Conservation (phyloP, 78 protist species). For the Creolimax fragrantissima region DNA sequence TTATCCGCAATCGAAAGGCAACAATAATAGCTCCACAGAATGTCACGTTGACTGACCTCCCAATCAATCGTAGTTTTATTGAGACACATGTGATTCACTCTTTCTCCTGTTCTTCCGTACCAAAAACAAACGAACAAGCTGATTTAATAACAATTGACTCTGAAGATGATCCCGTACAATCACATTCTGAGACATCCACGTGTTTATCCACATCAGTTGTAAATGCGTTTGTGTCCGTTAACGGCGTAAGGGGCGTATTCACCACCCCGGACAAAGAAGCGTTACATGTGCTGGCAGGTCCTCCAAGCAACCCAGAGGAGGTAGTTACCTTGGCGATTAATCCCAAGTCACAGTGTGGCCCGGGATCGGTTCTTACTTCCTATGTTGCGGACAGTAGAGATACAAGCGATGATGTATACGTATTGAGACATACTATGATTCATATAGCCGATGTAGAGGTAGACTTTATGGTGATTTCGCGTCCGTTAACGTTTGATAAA, state of each 20-base stretch:
- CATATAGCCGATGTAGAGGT: not conserved
- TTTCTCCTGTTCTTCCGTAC: too few species aligned
- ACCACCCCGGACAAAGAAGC: not conserved
- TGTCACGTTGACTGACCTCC: not conserved
- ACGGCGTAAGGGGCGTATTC: not conserved
- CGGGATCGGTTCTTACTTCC: not conserved
- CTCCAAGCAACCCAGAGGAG: not conserved
- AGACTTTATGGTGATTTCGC: not conserved
- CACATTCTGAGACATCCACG: not conserved
- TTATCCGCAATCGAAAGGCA: not conserved
- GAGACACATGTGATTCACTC: not conserved
- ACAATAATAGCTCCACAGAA: not conserved
- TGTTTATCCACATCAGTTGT: not conserved
- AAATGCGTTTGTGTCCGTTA: not conserved
- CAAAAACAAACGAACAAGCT: too few species aligned
- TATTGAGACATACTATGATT: not conserved
- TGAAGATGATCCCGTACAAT: not conserved
- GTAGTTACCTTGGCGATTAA: not conserved
- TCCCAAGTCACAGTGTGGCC: not conserved
- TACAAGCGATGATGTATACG: not conserved
- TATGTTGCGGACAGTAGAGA: not conserved
- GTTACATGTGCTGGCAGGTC: not conserved
- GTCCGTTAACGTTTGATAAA: not conserved
- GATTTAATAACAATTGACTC: too few species aligned
- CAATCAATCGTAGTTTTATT: not conserved